phyloP scores from a whole-genome alignment of 2,329 filamentous ascomycete genomes.

The Trichoderma sp. region DNA sequence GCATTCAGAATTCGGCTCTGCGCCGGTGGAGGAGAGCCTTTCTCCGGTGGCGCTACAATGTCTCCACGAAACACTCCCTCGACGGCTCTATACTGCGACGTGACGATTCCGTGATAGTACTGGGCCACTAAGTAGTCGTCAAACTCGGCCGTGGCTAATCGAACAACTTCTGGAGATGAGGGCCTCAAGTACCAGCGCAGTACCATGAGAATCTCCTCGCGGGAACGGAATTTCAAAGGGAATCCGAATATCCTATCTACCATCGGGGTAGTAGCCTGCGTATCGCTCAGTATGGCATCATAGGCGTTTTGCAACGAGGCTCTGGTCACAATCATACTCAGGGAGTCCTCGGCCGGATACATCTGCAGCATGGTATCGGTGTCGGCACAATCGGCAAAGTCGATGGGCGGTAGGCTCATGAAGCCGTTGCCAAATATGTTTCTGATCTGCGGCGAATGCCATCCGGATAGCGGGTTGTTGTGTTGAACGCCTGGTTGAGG shows the following conservation, averaged over 20 bases:
- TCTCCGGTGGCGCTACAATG: background rate
- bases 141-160: conserved; percentile 8
- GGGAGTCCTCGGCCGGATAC: background rate
- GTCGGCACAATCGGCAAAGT: background rate
- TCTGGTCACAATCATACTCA: conserved; percentile 2
- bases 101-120: conserved; percentile 7
- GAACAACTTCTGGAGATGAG: background rate
- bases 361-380: background rate
- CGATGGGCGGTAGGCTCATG: background rate
- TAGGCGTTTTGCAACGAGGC: background rate
- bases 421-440: conserved; percentile 9
- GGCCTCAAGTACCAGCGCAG: conserved; percentile 10
- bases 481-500: background rate
- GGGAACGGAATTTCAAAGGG: conserved; percentile 1
- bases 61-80: background rate
- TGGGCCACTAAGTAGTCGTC: conserved; percentile 10
- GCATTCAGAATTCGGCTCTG: conserved; percentile 1
- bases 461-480: background rate
- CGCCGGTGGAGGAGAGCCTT: background rate
- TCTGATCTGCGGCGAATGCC: background rate
- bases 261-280: background rate
- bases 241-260: conserved; percentile 12
- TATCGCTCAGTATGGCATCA: conserved; percentile 1
- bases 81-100: background rate
- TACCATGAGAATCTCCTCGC: conserved; percentile 7